A percentile compares a stretch with the other conserved stretches of the same genome.
Evolutionary conservation across 2,329 filamentous ascomycete genomes (phyloP).

Genomic region (Byssoonygena ceratinophila): DNA sequence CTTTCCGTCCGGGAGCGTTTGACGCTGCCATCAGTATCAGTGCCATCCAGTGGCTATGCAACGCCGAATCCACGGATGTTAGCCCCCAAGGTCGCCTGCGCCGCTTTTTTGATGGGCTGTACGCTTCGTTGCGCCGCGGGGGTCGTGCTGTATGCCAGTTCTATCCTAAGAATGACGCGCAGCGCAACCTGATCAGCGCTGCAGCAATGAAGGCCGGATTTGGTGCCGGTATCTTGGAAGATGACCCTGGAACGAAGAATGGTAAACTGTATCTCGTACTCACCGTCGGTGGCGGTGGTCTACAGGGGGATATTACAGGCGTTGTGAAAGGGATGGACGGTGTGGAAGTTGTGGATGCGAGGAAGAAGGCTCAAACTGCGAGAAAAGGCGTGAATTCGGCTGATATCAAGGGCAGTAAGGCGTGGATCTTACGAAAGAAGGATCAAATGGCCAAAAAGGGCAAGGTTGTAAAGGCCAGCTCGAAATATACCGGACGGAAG

Average conservation of each 20-base stretch:
- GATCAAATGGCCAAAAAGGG: slow-evolving; percentile 89
- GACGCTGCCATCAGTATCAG: slow-evolving; percentile 92
- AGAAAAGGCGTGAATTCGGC: slow-evolving; percentile 41
- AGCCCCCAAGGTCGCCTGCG: slow-evolving; percentile 65
- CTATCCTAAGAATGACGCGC: slow-evolving; percentile 89
- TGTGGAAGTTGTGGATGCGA: slow-evolving; percentile 67
- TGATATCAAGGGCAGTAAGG: slow-evolving; percentile 41
- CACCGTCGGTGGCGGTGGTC: slow-evolving; percentile 66
- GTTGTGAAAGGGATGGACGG: slow-evolving; percentile 81
- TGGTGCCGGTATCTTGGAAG: slow-evolving; percentile 85
- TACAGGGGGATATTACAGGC: slow-evolving; percentile 67
- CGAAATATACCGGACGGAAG: slow-evolving; percentile 89
- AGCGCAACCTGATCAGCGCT: slow-evolving; percentile 81
- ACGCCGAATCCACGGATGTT: slow-evolving; percentile 80
- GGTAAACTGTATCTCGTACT: slow-evolving; percentile 92
- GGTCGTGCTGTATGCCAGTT: slow-evolving; percentile 93
- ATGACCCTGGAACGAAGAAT: slow-evolving; percentile 93
- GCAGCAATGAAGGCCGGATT: slow-evolving; percentile 92
- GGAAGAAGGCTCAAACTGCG: slow-evolving; percentile 42
- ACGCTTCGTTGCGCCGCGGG: slow-evolving; percentile 70
- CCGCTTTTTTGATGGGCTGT: slow-evolving; percentile 87
- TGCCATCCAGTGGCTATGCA: slow-evolving; percentile 97
- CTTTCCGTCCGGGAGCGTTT: slow-evolving; percentile 83
- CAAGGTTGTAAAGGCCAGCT: slow-evolving; percentile 82
- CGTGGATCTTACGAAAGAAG: slow-evolving; percentile 54